A percentile compares a stretch with the other conserved stretches of the same genome.
Evolutionary conservation across 169 alveolate species (phyloP).

Genomic region (Plasmodium chabaudi): DNA sequence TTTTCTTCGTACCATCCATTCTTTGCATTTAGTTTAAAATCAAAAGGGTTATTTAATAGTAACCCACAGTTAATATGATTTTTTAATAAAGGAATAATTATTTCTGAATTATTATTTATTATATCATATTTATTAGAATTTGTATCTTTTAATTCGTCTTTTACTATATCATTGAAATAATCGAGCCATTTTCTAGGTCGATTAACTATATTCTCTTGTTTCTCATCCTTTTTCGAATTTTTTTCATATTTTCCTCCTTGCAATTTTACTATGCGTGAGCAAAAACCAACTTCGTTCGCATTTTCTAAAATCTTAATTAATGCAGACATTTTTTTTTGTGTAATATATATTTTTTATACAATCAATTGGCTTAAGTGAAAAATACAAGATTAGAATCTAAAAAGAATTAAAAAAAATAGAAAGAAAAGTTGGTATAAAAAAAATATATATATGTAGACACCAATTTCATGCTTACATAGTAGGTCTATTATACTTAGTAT

Average conservation of each 20-base stretch:
- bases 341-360: not conserved
- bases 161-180: conserved; percentile 33
- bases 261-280: conserved; percentile 35
- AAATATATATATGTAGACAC: not conserved
- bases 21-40: conserved; percentile 17
- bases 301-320: conserved; percentile 40
- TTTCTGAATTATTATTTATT: conserved; percentile 46
- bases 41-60: conserved; percentile 52
- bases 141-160: conserved; percentile 42
- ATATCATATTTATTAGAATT: conserved; percentile 13
- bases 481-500: not conserved
- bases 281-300: conserved; percentile 52
- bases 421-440: not conserved
- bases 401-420: not conserved
- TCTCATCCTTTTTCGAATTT: conserved; percentile 1
- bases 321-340: conserved; percentile 15
- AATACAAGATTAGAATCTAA: too few species aligned
- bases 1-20: not conserved
- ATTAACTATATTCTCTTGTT: not conserved
- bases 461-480: not conserved
- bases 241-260: conserved; percentile 1
- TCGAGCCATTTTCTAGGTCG: conserved; percentile 45
- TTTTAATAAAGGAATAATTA: conserved; percentile 5
- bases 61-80: conserved; percentile 10
- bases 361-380: too few species aligned